A percentile compares a stretch with the other conserved stretches of the same genome.
Evolutionary conservation across 352 stramenopile species (phyloP).

Genomic region (Salisapilia sapeloensis): DNA sequence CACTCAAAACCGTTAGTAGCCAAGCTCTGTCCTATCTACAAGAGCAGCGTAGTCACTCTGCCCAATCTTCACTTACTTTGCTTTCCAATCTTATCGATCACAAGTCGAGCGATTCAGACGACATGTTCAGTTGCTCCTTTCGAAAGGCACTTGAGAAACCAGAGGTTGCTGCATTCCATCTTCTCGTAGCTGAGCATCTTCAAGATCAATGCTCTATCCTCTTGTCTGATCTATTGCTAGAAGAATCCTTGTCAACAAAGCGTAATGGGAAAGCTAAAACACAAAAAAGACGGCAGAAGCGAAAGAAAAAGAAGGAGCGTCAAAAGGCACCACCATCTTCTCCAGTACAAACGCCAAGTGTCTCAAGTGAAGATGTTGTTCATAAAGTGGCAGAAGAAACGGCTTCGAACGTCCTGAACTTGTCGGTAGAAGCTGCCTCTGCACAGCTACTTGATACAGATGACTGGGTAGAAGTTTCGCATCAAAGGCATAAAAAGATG

Average conservation of each 20-base stretch:
- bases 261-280: background rate
- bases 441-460: background rate
- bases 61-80: background rate
- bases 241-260: conserved; percentile 5
- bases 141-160: conserved; percentile 16
- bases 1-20: conserved; percentile 1
- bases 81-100: background rate
- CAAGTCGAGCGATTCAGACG: too few species aligned
- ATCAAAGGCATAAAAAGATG: conserved; percentile 32
- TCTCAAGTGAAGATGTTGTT: background rate
- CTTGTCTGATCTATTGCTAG: conserved; percentile 29
- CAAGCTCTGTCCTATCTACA: too few species aligned
- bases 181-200: conserved; percentile 56
- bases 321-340: background rate
- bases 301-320: conserved; percentile 9
- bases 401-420: background rate
- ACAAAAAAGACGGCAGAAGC: conserved; percentile 4
- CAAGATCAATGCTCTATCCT: conserved; percentile 56
- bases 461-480: conserved; percentile 15
- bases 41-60: too few species aligned
- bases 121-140: conserved; percentile 30
- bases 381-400: background rate
- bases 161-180: conserved; percentile 31
- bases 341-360: too few species aligned
- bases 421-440: background rate